Evolutionary conservation across 2,329 filamentous ascomycete species (phyloP), one percentile per base, ranked within the genome.

Genomic region (Ophiocordyceps camponoti-floridani): DNA sequence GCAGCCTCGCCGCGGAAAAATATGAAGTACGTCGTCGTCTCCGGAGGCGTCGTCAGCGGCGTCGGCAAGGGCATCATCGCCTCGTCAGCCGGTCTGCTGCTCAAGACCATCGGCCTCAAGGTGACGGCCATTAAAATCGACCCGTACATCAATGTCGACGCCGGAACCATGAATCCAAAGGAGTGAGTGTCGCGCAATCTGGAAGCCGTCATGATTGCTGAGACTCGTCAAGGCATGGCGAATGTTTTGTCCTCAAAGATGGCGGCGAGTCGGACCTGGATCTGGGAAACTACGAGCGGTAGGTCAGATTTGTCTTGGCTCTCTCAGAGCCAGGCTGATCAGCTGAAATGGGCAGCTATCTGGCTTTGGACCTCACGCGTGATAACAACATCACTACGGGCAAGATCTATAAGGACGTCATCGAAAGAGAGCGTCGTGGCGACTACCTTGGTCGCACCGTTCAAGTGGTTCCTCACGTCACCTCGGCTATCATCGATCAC

Each of bases 331-430:
- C 23, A 3, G 23, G 23, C 23, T 23, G 23, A 23, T 23, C 23
- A 23, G 5, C 3, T 23, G 3, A 3, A 23, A 23, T 23, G 23
- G 23, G 23, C 23, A 23, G 23, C 33, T 94, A 94, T 59, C 78
- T 94, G 45, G 80, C 81, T 56, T 80, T 89, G 51, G 84, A 80
- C 45, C 72, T 96, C 48, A 85, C 78, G 9, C 72, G 80, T 49
- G 87, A 94, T 54, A 86, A 89, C 69, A 96, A 96, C 64, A 94
- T 98, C 63, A 98, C 91, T 4, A 94, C 89, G 6, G 91, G 91
- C 58, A 95, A 96, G 69, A 86, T 96, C 53, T 96, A 95, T 65
- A 73, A 85, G 57, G 77, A 83, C 55, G 88, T 95, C 45, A 87
- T 94, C 33, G 77, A 87, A 56, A 77, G 76, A 48, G 73, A 77